phyloP scores from a whole-genome alignment of 2,329 filamentous ascomycete species.

The Daldinia eschscholtzii region DNA sequence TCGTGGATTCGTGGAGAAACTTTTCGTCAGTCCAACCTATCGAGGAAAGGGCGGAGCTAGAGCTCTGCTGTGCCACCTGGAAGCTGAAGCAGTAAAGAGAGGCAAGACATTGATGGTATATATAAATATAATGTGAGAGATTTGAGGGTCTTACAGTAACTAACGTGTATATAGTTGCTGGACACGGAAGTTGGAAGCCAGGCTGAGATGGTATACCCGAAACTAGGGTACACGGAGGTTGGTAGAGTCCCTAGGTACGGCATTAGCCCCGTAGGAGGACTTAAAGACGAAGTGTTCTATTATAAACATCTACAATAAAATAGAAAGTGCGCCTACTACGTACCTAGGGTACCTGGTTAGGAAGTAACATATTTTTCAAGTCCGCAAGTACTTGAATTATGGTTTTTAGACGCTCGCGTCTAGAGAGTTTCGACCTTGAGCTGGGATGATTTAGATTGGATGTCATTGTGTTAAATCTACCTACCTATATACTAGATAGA shows the following conservation, averaged over 20 bases:
- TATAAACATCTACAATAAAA: constrained; percentile 65
- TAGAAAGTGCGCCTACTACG: not conserved
- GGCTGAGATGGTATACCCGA: constrained; percentile 67
- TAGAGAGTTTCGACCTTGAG: not conserved
- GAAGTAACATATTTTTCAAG: not conserved
- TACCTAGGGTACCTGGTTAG: not conserved
- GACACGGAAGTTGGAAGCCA: constrained; percentile 64
- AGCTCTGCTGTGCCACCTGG: constrained; percentile 65
- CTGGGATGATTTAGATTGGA: not conserved
- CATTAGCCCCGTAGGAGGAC: constrained; percentile 61
- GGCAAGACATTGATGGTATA: constrained; percentile 67
- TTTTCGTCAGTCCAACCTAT: constrained; percentile 67
- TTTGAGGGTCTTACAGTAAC: not conserved
- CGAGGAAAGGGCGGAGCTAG: constrained; percentile 65
- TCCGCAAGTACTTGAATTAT: not conserved
- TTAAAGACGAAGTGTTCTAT: constrained; percentile 67
- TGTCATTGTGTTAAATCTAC: not conserved
- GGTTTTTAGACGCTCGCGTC: not conserved
- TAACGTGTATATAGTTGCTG: constrained; percentile 56
- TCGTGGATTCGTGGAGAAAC: constrained; percentile 67
- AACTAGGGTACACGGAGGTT: constrained; percentile 67
- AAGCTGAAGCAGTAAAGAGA: constrained; percentile 63
- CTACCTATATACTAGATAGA: not conserved
- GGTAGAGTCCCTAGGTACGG: constrained; percentile 68
- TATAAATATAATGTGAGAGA: constrained; percentile 28